Evolutionary conservation across 768 basidiomycete species (phyloP), one percentile per base, ranked within the genome.

Genomic region (Tylopilus balloui): DNA sequence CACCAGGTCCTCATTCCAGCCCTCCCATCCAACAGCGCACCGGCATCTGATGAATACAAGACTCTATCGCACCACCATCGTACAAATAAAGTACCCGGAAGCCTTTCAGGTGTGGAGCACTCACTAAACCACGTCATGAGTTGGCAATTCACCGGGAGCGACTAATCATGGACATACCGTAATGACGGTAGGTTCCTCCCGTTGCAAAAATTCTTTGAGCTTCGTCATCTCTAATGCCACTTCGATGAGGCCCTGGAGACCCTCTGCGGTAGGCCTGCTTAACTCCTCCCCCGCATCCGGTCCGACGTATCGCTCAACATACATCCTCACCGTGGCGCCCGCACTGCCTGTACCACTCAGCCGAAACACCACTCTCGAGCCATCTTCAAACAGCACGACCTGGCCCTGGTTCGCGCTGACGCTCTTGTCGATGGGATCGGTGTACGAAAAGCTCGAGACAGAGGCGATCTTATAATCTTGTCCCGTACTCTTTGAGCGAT

Each of bases 341-440:
- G 90, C 85, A 55, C 89, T 92, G 14, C 96, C 96, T 1, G 96
- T 99, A 49, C 96, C 96, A 53, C 90, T 93, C 45, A 99, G 75
- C 51, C 96, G 82, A 80, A 96, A 97, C 46, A 98, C 91, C 51
- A 99, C 88, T 31, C 96, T 79, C 39, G 87, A 90, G 7, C 95
- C 96, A 65, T 98, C 96, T 25, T 74, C 71, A 72, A 99, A 99
- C 44, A 79, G 79, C 65, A 98, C 84, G 65, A 94, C 87, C 59
- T 97, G 88, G 1, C 96, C 96, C 66, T 99, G 96, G 69, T 98
- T 97, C 71, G 84, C 84, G 56, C 89, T 92, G 53, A 97, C 79
- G 38, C 88, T 91, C 46, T 84, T 74, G 66, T 99, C 96, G 69
- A 98, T 97, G n/a, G 96, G 96, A 69, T 99, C 96, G 42, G 84